Evolutionary conservation across 495 filamentous ascomycete species (phyloP).

Genomic region (Lepidopterella palustris): DNA sequence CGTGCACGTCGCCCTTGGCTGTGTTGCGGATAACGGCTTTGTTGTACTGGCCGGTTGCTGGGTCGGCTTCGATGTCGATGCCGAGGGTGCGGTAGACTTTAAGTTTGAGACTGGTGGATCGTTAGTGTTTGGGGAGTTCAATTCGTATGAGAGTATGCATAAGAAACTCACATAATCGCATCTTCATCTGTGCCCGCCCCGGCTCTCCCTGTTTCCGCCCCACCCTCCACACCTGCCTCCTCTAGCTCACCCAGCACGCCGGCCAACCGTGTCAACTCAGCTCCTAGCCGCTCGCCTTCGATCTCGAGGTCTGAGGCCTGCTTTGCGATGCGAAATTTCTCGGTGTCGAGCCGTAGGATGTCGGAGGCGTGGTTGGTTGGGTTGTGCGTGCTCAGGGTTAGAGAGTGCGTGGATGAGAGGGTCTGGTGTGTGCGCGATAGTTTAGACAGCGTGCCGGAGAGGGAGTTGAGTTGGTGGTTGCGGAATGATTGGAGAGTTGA

Average conservation of each 20-base stretch:
- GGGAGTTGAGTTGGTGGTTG: conserved; percentile 64
- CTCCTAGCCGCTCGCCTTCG: conserved; percentile 79
- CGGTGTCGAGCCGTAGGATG: conserved; percentile 78
- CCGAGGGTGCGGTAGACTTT: conserved; percentile 88
- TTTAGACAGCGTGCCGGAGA: conserved; percentile 60
- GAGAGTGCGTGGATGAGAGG: conserved; percentile 60
- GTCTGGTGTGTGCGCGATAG: conserved; percentile 67
- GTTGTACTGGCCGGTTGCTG: conserved; percentile 67
- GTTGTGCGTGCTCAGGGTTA: conserved; percentile 64
- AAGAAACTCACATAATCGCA: conserved; percentile 38
- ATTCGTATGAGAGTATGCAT: too few species aligned
- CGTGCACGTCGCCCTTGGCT: conserved; percentile 83
- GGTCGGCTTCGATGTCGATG: conserved; percentile 80
- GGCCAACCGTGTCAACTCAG: conserved; percentile 70
- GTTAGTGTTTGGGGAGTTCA: background rate
- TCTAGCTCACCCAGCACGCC: conserved; percentile 75
- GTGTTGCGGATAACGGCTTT: conserved; percentile 83
- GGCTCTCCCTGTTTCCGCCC: conserved; percentile 45
- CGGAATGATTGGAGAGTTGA: conserved; percentile 71
- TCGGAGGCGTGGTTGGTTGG: conserved; percentile 68
- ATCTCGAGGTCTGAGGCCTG: conserved; percentile 81
- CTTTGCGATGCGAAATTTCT: conserved; percentile 93
- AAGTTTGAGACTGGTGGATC: conserved; percentile 57
- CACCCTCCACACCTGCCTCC: conserved; percentile 65
- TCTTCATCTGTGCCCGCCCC: conserved; percentile 52